Base-by-base conservation (phyloP, 2,329 filamentous ascomycete species). In the Colletotrichum liaoningense region DNA sequence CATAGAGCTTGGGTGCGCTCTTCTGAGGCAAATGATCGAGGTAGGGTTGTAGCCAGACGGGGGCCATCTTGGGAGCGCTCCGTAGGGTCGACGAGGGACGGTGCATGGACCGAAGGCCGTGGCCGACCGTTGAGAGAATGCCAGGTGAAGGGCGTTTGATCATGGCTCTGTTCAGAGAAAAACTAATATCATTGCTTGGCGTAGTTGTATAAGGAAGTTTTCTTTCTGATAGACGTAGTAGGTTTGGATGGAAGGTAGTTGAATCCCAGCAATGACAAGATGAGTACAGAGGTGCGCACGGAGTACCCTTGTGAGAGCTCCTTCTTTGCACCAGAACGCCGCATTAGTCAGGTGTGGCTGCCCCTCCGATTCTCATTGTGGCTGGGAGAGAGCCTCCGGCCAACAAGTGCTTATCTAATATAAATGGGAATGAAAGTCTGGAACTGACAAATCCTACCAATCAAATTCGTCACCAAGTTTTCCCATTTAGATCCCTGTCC, bases 1-100 rank as follows among this genome's bases (percentile, higher is more conserved):
- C 80, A 67, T 81, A 85, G 3, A 85, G 75, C n/a, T 76, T 83
- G 11, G 81, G 81, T 0, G 82, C 76, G 11, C 14, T 52, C 42
- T 24, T 26, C 5, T 79, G 76, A 5, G 49, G 63, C 2, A 56
- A 57, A 60, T 81, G 77, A 28, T 72, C 68, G 26, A 83, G 72
- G n/a, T 82, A 63, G 11, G 77, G 63, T 33, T 76, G 73, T 12
- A 85, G 80, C 83, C 83, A 85, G n/a, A 28, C 26, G 11, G 71
- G 56, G 35, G 33, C 5, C 72, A 68, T 72, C n/a, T 24, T 68
- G 24, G 33, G 24, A n/a, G 49, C 24, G 14, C 24, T 38, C 38
- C 56, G 62, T 16, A 33, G 26, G 19, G 46, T 24, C 28, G 19
- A 28, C 8, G 56, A 63, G 26, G 59, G 57, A n/a, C 12, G 33